Evolutionary conservation across 768 basidiomycete species (phyloP), one percentile per base, ranked within the genome.

Genomic region (Leccinum olivaceopallidum): DNA sequence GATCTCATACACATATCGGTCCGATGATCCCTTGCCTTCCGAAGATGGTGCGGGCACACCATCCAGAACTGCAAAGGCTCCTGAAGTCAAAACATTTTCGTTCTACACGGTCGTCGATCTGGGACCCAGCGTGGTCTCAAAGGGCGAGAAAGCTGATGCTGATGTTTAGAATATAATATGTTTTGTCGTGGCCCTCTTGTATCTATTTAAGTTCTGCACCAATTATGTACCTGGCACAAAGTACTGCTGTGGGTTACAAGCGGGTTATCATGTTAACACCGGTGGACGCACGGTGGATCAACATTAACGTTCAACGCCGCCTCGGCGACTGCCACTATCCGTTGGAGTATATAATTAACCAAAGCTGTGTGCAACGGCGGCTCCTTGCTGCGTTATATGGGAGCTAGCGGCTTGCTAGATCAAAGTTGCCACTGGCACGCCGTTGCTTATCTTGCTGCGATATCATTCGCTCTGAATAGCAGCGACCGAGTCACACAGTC

Each of bases 1-100:
- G 62, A 89, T 99, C 2, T 86, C 93, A 3, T 98, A 94, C 74
- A 96, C 94, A 0, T 99, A 98, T 72, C 85, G 90, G 36, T 89
- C 93, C 0, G 96, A 98, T 68, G 95, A 97, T 61, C 82, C 87
- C 24, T 80, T 85, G 3, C 83, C 85, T 14, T 83, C 85, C 1
- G 87, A 88, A 56, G 83, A 85, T 61, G 84, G 83, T 55, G 82
- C 82, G 26, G 78, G 66, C 55, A 78, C 75, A n/a, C 76, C 74
- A 9, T 77, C 77, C 16, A 76, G 80, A 47, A 75, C 79, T n/a
- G 71, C 76, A 53, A 84, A 85, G 63, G 71, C 76, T 1, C 85
- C 88, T 3, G 91, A 92, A 70, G 85, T 87, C 66, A 94, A 94
- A 77, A 92, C 89, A 6, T 95, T 96, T 73, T 86, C 90, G 32